Evolutionary conservation across 1,284 basidiomycete species (phyloP).

Genomic region (Rhodotorula mucilaginosa): DNA sequence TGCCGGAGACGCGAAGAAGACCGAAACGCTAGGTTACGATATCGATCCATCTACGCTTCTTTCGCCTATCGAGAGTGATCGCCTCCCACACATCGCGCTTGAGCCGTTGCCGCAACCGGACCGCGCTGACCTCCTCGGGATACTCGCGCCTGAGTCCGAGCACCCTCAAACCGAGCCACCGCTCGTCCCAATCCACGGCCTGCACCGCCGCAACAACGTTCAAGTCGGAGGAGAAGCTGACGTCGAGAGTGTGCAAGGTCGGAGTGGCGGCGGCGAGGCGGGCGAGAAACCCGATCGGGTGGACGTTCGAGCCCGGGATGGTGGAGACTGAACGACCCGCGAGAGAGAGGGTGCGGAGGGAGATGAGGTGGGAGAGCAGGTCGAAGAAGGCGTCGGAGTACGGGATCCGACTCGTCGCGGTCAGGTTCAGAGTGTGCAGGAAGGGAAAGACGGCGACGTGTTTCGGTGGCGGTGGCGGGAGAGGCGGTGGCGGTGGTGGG

Average conservation of each 20-base stretch:
- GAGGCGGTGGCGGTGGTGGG: neutral
- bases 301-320: neutral
- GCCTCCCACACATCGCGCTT: constrained; percentile 3
- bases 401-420: constrained; percentile 6
- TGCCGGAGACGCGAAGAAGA: no score
- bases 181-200: constrained; percentile 23
- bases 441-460: constrained; percentile 18
- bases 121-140: neutral
- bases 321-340: constrained; percentile 10
- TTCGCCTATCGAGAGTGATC: constrained; percentile 2
- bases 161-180: constrained; percentile 21
- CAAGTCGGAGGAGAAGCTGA: constrained; percentile 13
- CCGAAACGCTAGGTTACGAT: neutral
- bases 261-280: constrained; percentile 25
- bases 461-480: neutral
- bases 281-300: constrained; percentile 13
- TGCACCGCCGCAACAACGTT: neutral
- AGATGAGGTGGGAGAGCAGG: constrained; percentile 16
- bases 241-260: constrained; percentile 14
- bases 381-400: constrained; percentile 20
- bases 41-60: constrained; percentile 20
- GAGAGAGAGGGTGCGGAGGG: constrained; percentile 23
- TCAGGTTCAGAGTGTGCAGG: constrained; percentile 24
- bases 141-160: constrained; percentile 16
- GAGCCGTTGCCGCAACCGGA: constrained; percentile 4